Base-by-base conservation (phyloP, 345 rosid species). In the Geranium rotundifolium region DNA sequence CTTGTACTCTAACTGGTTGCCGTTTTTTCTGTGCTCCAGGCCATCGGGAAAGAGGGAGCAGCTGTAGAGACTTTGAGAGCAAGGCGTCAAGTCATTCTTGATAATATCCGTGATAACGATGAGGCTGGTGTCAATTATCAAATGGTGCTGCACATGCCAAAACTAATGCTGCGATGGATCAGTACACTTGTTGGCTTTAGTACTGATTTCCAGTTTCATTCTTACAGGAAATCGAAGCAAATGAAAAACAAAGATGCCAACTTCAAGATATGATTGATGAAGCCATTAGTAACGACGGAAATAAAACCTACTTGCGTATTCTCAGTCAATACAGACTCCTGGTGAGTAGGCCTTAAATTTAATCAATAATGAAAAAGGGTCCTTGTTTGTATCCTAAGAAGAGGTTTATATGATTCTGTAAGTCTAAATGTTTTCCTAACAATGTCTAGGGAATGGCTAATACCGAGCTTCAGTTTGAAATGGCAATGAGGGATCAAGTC, bases 401-500 rank as follows among this genome's bases (percentile, higher is more conserved):
- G 3, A 46, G 13, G 15, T 46, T 46, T 46, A 46, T 46, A 46
- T 10, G 52, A 9, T 46, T 46, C 16, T 46, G 52, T 46, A 46
- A 46, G 13, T 7, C 52, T 46, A 46, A 46, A 46, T 46, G 3
- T 46, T 46, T 9, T 46, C 52, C 16, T 46, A 23, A 14, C 52
- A 46, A 46, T 46, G 57, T 67, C 15, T 65, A 92, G 98, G 93
- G 91, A 62, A 92, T 92, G 96, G 80, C 89, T 20, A 92, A 92
- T 62, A 78, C 86, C 0, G 95, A 89, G 81, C 98, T 92, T 78
- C 96, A 85, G 82, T 85, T 89, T 5, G 95, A 89, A 83, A 83
- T 92, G 84, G 98, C 98, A 50, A 84, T 84, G 91, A 87, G 98
- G 75, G 95, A 92, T 77, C 91, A 92, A 77, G 80, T 92, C 63